Percentiles rank a stretch among this genome's conserved stretches.
Evolutionary conservation across 1,284 basidiomycete species (phyloP).

Genomic region (Clitocybe nebularis): DNA sequence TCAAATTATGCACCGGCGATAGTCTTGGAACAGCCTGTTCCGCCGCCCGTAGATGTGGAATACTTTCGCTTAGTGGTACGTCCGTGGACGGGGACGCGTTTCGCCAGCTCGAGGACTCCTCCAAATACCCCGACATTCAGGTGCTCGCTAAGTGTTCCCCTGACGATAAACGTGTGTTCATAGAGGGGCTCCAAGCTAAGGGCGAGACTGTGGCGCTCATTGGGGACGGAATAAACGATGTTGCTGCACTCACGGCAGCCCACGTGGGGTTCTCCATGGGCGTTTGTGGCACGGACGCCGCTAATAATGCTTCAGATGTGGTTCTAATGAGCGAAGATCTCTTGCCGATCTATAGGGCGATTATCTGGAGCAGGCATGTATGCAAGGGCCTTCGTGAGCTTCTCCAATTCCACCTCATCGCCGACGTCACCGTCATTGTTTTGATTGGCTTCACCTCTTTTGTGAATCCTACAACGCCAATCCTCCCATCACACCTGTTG

Average conservation of each 20-base stretch:
- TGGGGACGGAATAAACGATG: constrained; percentile 98
- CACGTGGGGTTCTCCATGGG: constrained; percentile 98
- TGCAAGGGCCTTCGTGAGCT: constrained; percentile 98
- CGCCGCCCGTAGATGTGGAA: constrained; percentile 94
- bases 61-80: constrained; percentile 87
- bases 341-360: constrained; percentile 93
- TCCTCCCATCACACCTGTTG: constrained; percentile 91
- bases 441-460: constrained; percentile 92
- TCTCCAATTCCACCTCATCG: constrained; percentile 96
- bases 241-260: constrained; percentile 92
- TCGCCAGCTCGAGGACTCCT: constrained; percentile 54
- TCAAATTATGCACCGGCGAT: constrained; percentile 99
- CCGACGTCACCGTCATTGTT: constrained; percentile 95
- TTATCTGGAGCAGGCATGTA: constrained; percentile 98
- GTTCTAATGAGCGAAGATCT: constrained; percentile 99
- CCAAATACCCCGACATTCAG: too few relatives aligned
- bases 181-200: constrained; percentile 82
- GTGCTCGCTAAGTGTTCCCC: constrained; percentile 94
- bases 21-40: constrained; percentile 93
- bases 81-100: constrained; percentile 95
- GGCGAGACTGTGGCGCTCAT: constrained; percentile 97
- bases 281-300: constrained; percentile 97
- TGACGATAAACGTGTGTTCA: constrained; percentile 93
- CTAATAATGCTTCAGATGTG: constrained; percentile 98
- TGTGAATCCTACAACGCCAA: constrained; percentile 85